Evolutionary conservation across 2,329 filamentous ascomycete genomes (phyloP), one percentile per base, ranked within the genome.

Genomic region (Aureobasidium sp.): DNA sequence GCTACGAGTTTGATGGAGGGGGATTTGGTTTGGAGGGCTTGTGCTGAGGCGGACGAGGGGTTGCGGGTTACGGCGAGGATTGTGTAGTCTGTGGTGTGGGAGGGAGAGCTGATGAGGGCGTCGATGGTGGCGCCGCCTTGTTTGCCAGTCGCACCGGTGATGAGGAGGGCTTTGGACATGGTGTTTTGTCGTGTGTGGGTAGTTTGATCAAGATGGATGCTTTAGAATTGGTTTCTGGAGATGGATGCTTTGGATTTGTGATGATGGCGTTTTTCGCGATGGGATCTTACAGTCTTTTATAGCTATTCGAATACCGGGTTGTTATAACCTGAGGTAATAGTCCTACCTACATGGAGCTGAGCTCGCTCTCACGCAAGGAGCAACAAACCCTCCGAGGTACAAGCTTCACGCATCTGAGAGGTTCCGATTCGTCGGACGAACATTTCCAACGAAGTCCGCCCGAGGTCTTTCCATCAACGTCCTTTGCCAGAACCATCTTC

Each of bases 21-120:
- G 1, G 79, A 78, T 62, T 78, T 74, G 11, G 73, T 63, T 2
- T 72, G 67, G 2, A 86, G 78, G 17, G 73, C 74, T 68, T 83
- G 76, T 0, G 84, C 82, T 1, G 77, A 77, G 0, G 72, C 53
- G 0, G 82, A 84, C n/a, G 72, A 69, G 0, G 78, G 67, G 67
- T 87, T 78, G 64, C 85, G 82, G 2, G 85, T 87, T 25, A 87
- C 76, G 7, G 85, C 86, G 17, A 85, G 77, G 58, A 87, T 82
- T 14, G 79, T 76, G 63, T 80, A 78, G 22, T 75, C 66, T 66
- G 66, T 71, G 53, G 69, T 67, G 22, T 67, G 64, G 20, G 67
- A 67, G 0, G 72, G 70, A 47, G 66, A 65, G 17, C 70, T 66
- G 49, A 78, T 71, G 27, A 80, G 73, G 44, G 78, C 74, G 44